phyloP scores from a whole-genome alignment of 1,139 yeast species.

The Saccharomyces uvarum region DNA sequence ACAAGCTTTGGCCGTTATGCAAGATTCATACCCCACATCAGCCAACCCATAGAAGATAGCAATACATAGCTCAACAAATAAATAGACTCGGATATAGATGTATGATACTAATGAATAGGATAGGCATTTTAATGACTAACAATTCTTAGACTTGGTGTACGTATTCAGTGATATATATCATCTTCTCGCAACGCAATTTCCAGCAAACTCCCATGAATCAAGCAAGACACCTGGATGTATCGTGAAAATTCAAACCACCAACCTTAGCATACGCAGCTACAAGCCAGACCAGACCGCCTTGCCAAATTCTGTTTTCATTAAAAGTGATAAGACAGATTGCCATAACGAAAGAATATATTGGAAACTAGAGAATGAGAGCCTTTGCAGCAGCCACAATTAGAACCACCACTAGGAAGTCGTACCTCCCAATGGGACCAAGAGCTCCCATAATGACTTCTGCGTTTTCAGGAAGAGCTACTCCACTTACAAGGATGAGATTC shows the following conservation, averaged over 20 bases:
- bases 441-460: background rate
- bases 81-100: background rate
- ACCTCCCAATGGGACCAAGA: background rate
- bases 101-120: background rate
- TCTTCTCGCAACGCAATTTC: background rate
- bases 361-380: constrained; percentile 7
- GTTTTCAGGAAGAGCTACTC: background rate
- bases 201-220: background rate
- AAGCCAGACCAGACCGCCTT: background rate
- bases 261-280: background rate
- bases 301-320: background rate
- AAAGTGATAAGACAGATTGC: background rate
- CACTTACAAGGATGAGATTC: constrained; percentile 10
- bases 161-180: background rate
- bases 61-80: background rate
- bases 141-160: background rate
- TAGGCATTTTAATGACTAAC: background rate
- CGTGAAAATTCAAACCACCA: background rate
- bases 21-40: background rate
- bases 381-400: constrained; percentile 5
- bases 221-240: background rate
- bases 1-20: background rate
- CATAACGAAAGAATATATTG: background rate
- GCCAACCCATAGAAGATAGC: constrained; percentile 1
- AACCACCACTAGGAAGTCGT: background rate